A percentile compares a stretch with the other conserved stretches of the same genome.
Conservation (phyloP, 1,284 basidiomycete species). For the Trichosporon asahii region DNA sequence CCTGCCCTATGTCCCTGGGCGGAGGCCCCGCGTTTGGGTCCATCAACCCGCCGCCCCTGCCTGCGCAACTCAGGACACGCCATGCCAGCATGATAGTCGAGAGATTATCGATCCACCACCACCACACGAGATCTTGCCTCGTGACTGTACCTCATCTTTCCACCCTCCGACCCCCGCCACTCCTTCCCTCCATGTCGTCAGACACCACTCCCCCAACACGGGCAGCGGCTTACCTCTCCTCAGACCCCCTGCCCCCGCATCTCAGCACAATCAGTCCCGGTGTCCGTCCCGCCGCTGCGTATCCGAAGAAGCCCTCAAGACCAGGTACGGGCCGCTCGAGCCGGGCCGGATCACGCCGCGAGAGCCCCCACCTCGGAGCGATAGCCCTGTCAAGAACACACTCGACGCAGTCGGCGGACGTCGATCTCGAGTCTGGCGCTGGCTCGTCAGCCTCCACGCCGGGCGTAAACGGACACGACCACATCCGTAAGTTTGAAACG, state of each 20-base stretch:
- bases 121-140: neutral
- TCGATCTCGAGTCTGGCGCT: neutral
- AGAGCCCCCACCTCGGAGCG: neutral
- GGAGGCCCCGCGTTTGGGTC: neutral
- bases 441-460: neutral
- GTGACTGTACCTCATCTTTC: neutral
- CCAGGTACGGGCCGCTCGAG: neutral
- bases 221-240: neutral
- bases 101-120: neutral
- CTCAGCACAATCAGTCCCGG: slow-evolving; percentile 6
- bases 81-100: neutral
- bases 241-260: neutral
- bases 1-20: neutral
- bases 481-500: slow-evolving; percentile 13
- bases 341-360: neutral
- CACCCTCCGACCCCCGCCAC: neutral
- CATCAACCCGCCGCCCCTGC: too few species aligned
- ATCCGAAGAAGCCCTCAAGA: neutral
- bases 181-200: neutral
- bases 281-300: neutral
- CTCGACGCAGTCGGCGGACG: neutral
- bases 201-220: neutral
- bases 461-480: neutral
- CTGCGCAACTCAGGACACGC: too few species aligned
- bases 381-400: neutral